Conservation (phyloP, 169 alveolate species). For the Amoebophrya sp. region DNA sequence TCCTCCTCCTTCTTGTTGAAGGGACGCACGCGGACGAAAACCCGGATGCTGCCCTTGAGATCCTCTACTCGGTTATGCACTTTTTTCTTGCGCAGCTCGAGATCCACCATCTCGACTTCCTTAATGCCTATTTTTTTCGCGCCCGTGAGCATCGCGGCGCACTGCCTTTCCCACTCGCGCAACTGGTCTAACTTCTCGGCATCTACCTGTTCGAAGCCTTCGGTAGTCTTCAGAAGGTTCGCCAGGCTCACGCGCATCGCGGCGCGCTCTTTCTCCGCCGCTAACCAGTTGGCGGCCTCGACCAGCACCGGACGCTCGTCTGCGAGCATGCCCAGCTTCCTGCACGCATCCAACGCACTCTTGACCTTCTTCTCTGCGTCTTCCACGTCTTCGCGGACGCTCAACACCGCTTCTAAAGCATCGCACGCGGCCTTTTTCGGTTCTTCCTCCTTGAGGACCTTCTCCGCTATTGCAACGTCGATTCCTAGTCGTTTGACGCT, state of each 20-base stretch:
- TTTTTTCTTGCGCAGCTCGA: background rate
- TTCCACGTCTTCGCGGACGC: background rate
- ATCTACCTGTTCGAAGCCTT: background rate
- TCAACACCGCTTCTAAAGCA: background rate
- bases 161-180: background rate
- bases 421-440: background rate
- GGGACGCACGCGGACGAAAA: constrained; percentile 47
- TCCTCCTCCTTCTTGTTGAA: constrained; percentile 34
- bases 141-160: background rate
- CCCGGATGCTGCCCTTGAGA: constrained; percentile 43
- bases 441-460: background rate
- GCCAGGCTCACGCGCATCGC: background rate
- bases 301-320: background rate
- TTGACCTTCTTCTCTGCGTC: background rate
- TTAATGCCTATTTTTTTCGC: background rate
- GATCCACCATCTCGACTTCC: background rate
- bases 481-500: background rate
- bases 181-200: background rate
- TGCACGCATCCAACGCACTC: background rate
- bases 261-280: background rate
- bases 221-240: background rate
- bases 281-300: background rate
- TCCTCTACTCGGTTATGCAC: constrained; percentile 36
- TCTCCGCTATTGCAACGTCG: background rate
- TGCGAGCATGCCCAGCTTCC: background rate